phyloP scores from a whole-genome alignment of 108 stramenopile genomes.

The Cyclotella atomus region DNA sequence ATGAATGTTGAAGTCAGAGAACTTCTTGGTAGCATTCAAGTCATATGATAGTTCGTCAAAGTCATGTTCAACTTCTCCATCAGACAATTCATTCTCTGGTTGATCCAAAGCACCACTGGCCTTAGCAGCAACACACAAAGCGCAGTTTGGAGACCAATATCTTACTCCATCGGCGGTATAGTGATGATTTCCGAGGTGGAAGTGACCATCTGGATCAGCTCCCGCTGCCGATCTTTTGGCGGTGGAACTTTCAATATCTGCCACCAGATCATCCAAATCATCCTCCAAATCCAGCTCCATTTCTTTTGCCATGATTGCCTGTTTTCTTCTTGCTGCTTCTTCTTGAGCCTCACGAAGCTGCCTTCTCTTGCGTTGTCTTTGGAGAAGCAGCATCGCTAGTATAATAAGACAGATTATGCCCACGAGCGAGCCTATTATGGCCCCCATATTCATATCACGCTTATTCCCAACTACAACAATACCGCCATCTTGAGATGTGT shows the following conservation, averaged over 20 bases:
- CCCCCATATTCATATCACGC: neutral
- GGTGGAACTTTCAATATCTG: constrained; percentile 31
- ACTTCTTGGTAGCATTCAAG: constrained; percentile 31
- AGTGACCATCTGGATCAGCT: constrained; percentile 35
- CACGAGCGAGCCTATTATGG: neutral
- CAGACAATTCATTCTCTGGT: constrained; percentile 12
- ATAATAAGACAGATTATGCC: constrained; percentile 8
- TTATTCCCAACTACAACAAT: neutral
- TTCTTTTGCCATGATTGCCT: constrained; percentile 7
- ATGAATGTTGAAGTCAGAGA: constrained; percentile 32
- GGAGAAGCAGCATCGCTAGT: neutral
- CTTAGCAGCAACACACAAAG: constrained; percentile 20
- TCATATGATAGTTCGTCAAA: constrained; percentile 41
- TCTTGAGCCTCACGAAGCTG: neutral
- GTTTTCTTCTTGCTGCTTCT: neutral
- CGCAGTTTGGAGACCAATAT: constrained; percentile 37
- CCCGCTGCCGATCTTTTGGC: neutral
- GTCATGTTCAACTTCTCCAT: constrained; percentile 7
- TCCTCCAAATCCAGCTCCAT: constrained; percentile 18
- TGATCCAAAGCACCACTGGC: constrained; percentile 14
- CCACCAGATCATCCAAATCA: constrained; percentile 35
- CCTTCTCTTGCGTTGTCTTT: constrained; percentile 1
- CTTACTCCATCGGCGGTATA: constrained; percentile 45
- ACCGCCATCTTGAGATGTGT: neutral
- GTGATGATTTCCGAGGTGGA: constrained; percentile 44